A percentile compares a stretch with the other conserved stretches of the same genome.
phyloP scores from a whole-genome alignment of 2,329 filamentous ascomycete species.

The Cladosporium phlei region DNA sequence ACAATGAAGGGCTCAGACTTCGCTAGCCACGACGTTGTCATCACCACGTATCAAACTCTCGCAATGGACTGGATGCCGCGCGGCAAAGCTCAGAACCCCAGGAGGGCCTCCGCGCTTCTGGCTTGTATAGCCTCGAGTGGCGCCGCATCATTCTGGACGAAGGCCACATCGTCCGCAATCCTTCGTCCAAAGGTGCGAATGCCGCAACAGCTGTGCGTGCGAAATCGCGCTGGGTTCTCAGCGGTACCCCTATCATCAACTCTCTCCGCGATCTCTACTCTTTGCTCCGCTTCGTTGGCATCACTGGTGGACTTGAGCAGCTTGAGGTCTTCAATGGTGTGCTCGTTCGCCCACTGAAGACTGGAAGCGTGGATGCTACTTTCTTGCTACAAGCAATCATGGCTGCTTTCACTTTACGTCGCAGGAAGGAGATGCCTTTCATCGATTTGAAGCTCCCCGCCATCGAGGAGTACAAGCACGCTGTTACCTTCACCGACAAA shows the following conservation, averaged over 20 bases:
- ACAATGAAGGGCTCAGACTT: slow-evolving; percentile 54
- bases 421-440: slow-evolving; percentile 84
- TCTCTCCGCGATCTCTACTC: slow-evolving; percentile 76
- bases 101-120: slow-evolving; percentile 35
- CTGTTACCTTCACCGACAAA: slow-evolving; percentile 65
- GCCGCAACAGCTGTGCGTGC: slow-evolving; percentile 65
- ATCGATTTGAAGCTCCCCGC: slow-evolving; percentile 74
- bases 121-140: slow-evolving; percentile 65
- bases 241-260: slow-evolving; percentile 60
- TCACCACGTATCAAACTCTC: slow-evolving; percentile 80
- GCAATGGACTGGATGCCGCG: slow-evolving; percentile 59
- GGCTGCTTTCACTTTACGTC: slow-evolving; percentile 71
- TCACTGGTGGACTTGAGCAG: slow-evolving; percentile 71
- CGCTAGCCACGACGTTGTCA: slow-evolving; percentile 65
- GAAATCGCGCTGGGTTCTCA: slow-evolving; percentile 71
- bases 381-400: slow-evolving; percentile 70
- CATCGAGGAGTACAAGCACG: slow-evolving; percentile 72
- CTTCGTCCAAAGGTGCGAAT: slow-evolving; percentile 64
- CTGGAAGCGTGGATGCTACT: slow-evolving; percentile 50
- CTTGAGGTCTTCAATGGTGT: slow-evolving; percentile 68
- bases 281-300: slow-evolving; percentile 68
- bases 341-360: slow-evolving; percentile 63
- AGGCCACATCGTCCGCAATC: slow-evolving; percentile 72
- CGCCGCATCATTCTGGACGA: slow-evolving; percentile 76
- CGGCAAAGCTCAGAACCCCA: slow-evolving; percentile 34